phyloP scores from a whole-genome alignment of 495 filamentous ascomycete species.

The Penicillium pulvis region DNA sequence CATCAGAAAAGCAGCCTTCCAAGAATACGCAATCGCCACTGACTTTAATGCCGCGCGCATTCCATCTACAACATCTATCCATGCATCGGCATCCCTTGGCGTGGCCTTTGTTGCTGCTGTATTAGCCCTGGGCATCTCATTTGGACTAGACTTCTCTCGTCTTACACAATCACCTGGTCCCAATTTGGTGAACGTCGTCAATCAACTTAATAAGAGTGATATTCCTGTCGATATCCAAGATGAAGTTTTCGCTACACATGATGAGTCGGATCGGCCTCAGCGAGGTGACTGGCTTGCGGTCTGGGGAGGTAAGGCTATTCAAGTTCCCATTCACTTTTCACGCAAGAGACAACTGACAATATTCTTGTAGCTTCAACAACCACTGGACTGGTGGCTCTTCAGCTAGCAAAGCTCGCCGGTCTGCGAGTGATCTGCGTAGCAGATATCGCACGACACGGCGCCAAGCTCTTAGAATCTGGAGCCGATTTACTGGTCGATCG shows the following conservation, averaged over 20 bases:
- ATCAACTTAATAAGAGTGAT: constrained; percentile 31
- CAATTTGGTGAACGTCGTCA: constrained; percentile 50
- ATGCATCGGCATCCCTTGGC: constrained; percentile 60
- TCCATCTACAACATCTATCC: constrained; percentile 45
- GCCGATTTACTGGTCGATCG: constrained; percentile 65
- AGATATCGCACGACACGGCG: constrained; percentile 62
- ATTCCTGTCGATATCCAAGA: constrained; percentile 55
- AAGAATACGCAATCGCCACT: constrained; percentile 65
- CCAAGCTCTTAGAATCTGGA: constrained; percentile 50
- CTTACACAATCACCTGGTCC: constrained; percentile 48
- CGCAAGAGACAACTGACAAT: constrained; percentile 2
- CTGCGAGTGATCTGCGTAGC: constrained; percentile 60
- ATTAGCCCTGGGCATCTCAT: constrained; percentile 60
- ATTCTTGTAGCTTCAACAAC: constrained; percentile 53
- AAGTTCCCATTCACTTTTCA: background rate
- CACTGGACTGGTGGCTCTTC: constrained; percentile 59
- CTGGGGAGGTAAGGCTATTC: constrained; percentile 60
- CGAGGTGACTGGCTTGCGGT: constrained; percentile 66
- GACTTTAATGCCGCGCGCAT: constrained; percentile 64
- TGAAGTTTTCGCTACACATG: constrained; percentile 54
- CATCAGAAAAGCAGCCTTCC: constrained; percentile 66
- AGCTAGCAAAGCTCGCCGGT: constrained; percentile 61
- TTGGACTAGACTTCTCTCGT: constrained; percentile 59
- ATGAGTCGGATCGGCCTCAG: constrained; percentile 43
- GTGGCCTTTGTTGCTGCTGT: constrained; percentile 65